Percentiles rank a stretch among this genome's conserved stretches.
phyloP scores from a whole-genome alignment of 257 asterid genomes.

The Ajuga chamaepitys region DNA sequence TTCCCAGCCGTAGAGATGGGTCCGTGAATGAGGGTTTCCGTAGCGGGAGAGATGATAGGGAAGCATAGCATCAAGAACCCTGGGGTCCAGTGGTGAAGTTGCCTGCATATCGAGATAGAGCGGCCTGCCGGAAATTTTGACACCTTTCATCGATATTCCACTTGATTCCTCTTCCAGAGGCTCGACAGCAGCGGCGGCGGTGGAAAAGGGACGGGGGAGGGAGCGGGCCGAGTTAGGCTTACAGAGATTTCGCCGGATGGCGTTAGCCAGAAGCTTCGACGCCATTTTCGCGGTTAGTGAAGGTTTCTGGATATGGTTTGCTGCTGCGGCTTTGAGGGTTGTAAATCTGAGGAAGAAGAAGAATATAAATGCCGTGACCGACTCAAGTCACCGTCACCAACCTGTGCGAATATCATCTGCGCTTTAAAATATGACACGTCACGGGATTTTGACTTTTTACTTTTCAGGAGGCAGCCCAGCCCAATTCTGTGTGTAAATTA shows the following conservation, averaged over 20 bases:
- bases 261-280: slow-evolving; percentile 46
- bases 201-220: slow-evolving; percentile 30
- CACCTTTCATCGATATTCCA: slow-evolving; percentile 78
- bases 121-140: slow-evolving; percentile 86
- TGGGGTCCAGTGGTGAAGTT: slow-evolving; percentile 90
- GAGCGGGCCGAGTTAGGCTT: slow-evolving; percentile 12
- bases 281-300: slow-evolving; percentile 30
- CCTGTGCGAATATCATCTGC: not conserved
- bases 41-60: slow-evolving; percentile 68
- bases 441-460: slow-evolving; percentile 10
- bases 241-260: slow-evolving; percentile 41
- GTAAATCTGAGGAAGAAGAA: not conserved
- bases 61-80: slow-evolving; percentile 91
- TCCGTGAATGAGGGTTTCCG: slow-evolving; percentile 95
- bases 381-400: slow-evolving; percentile 13
- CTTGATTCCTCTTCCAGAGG: slow-evolving; percentile 43
- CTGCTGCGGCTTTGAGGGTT: no score
- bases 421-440: slow-evolving; percentile 15
- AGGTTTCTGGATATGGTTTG: not conserved
- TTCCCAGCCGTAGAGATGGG: slow-evolving; percentile 99
- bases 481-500: no score
- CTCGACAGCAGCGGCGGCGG: slow-evolving; percentile 44
- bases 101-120: slow-evolving; percentile 98
- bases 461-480: not conserved
- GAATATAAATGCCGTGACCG: slow-evolving; percentile 5